Base-by-base conservation (phyloP, 163 green algal species). In the Smithsoniella earleae region DNA sequence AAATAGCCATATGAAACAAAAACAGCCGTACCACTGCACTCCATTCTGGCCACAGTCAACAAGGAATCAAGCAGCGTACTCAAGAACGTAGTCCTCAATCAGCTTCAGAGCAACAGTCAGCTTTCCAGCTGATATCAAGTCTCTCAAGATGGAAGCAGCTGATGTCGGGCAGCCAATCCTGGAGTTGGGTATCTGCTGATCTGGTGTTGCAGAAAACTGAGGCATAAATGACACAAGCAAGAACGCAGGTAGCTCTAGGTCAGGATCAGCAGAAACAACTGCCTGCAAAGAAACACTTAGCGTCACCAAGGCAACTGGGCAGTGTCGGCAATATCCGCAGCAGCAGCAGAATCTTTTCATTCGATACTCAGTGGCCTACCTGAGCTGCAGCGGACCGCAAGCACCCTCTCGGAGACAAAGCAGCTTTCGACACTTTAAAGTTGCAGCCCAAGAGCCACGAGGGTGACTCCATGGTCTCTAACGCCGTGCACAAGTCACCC, bases 371-470 rank as follows among this genome's bases (percentile, higher is more conserved):
- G 49, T 27, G 5, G 13, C 6, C 8, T 33, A 69, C 58, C 58
- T 69, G 58, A 37, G 58, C 58, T 25, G 58, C 58, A 31, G 58
- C 58, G 16, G 58, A 30, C 31, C 58, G 58, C 16, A 69, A 31
- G 2, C 58, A 69, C 16, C 58, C 58, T 13, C 6, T 30, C 16
- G 58, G 58, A 30, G 38, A 16, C 58, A 69, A 34, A 5, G n/a
- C 6, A n/a, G 8, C 16, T 25, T 36, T 43, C 27, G 18, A 16
- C 58, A 16, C 58, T 5, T 30, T 33, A 31, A 43, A 34, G 58
- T 36, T 33, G 6, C 30, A 30, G n/a, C 58, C 58, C 58, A 45
- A 31, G 5, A 69, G 58, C 58, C 58, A 69, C 58, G 10, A 30
- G 10, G 58, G 5, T 16, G 58, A 69, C 58, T 69, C 58, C 27